Evolutionary conservation across 169 alveolate genomes (phyloP).

Genomic region (Perkinsus olseni): DNA sequence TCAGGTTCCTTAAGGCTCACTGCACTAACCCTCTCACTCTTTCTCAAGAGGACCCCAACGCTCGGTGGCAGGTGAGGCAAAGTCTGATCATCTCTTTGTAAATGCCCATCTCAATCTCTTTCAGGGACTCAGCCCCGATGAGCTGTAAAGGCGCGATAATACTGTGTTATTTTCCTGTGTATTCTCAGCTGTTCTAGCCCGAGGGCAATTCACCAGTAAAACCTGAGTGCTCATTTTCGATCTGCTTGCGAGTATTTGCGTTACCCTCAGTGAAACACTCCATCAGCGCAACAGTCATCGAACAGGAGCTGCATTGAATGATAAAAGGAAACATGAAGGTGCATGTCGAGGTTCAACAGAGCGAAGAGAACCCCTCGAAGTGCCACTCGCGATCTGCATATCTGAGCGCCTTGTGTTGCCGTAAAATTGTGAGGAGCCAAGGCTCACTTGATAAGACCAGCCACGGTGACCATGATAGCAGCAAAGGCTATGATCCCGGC

Average conservation of each 20-base stretch:
- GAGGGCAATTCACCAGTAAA: no score
- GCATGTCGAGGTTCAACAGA: neutral
- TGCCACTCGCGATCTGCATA: neutral
- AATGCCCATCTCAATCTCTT: neutral
- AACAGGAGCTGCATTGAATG: no score
- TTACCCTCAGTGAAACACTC: no score
- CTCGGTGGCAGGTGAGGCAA: neutral
- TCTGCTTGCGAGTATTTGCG: no score
- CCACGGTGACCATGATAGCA: neutral
- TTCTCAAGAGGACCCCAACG: neutral
- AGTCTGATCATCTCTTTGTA: neutral
- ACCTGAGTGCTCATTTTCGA: no score
- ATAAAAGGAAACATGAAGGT: neutral
- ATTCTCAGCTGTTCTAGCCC: no score
- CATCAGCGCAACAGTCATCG: no score
- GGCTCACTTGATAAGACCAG: neutral
- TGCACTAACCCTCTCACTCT: neutral
- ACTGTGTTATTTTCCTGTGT: no score
- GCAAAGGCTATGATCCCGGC: neutral
- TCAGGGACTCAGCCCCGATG: neutral
- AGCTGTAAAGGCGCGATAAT: neutral
- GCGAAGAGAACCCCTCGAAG: neutral
- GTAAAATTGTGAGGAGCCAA: neutral
- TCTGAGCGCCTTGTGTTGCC: neutral
- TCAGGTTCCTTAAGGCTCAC: neutral